A percentile compares a stretch with the other conserved stretches of the same genome.
Evolutionary conservation across 192 early-diverging fungal genomes (phyloP).

Genomic region (Coemansia sp.): DNA sequence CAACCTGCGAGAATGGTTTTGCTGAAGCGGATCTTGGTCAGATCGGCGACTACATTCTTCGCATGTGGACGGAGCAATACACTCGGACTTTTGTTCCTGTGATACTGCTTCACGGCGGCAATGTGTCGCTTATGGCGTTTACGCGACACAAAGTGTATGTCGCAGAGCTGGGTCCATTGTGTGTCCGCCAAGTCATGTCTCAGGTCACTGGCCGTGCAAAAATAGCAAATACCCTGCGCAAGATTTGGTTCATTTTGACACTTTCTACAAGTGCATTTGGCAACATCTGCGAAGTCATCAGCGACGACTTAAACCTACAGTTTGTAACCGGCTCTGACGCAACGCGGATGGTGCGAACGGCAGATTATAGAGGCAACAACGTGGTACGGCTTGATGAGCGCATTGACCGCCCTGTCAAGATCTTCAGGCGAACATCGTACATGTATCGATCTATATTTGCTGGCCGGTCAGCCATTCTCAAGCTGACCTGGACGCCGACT

Average conservation of each 20-base stretch:
- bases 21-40: slow-evolving; percentile 13
- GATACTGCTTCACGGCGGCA: slow-evolving; percentile 10
- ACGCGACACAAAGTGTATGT: slow-evolving; percentile 6
- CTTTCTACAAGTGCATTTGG: neutral
- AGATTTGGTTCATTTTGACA: neutral
- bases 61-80: slow-evolving; percentile 15
- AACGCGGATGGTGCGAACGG: neutral
- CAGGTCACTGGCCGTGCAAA: too few species aligned
- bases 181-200: too few species aligned
- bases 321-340: neutral
- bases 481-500: slow-evolving; percentile 10
- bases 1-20: neutral
- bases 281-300: neutral
- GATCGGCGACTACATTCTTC: slow-evolving; percentile 23
- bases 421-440: neutral
- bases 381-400: neutral
- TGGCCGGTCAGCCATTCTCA: neutral
- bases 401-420: neutral
- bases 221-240: too few species aligned
- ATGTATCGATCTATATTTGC: neutral
- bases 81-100: slow-evolving; percentile 15
- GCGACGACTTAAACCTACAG: neutral
- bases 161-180: slow-evolving; percentile 1
- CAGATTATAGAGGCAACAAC: neutral
- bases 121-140: slow-evolving; percentile 18